These are phyloP conservation scores for Trametopsis cervina DNA, from an alignment of 768 basidiomycete genomes.

Conservation along the genomic window DNA sequence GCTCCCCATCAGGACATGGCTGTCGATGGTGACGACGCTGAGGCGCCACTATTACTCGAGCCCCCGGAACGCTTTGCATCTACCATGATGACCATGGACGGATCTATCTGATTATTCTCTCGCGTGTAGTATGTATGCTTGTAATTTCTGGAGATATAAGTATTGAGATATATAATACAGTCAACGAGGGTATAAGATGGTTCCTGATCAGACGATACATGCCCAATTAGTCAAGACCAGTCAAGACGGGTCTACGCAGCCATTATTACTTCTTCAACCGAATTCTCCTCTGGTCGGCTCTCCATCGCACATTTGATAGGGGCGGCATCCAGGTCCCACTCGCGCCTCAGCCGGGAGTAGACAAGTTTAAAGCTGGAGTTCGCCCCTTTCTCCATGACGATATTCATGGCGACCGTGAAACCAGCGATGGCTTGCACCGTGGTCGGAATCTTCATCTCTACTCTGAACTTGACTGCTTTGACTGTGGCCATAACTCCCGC, in stretches of 20 bases:
- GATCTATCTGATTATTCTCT: slow-evolving; percentile 13
- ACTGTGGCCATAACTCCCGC: slow-evolving; percentile 43
- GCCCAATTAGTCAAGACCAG: too few species aligned
- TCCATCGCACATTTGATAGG: slow-evolving; percentile 14
- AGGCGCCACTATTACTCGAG: slow-evolving; percentile 22
- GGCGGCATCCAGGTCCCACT: slow-evolving; percentile 61
- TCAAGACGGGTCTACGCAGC: too few species aligned
- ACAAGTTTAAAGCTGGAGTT: slow-evolving; percentile 74
- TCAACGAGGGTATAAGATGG: neutral
- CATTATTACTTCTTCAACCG: slow-evolving; percentile 24
- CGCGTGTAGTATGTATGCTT: neutral
- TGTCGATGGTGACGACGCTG: slow-evolving; percentile 24
- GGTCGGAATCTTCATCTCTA: slow-evolving; percentile 54
- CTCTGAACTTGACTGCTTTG: slow-evolving; percentile 77
- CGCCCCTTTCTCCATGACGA: slow-evolving; percentile 86
- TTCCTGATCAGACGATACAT: neutral
- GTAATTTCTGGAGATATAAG: neutral
- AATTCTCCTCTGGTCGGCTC: slow-evolving; percentile 17
- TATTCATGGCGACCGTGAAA: slow-evolving; percentile 50
- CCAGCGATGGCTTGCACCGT: slow-evolving; percentile 36
- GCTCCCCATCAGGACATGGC: slow-evolving; percentile 17
- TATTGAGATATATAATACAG: neutral
- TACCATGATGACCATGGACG: slow-evolving; percentile 33
- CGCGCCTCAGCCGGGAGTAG: slow-evolving; percentile 53
- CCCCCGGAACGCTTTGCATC: slow-evolving; percentile 28